These are phyloP conservation scores for Cercospora janseana DNA, from an alignment of 2,329 filamentous ascomycete species.

Conservation along the genomic window DNA sequence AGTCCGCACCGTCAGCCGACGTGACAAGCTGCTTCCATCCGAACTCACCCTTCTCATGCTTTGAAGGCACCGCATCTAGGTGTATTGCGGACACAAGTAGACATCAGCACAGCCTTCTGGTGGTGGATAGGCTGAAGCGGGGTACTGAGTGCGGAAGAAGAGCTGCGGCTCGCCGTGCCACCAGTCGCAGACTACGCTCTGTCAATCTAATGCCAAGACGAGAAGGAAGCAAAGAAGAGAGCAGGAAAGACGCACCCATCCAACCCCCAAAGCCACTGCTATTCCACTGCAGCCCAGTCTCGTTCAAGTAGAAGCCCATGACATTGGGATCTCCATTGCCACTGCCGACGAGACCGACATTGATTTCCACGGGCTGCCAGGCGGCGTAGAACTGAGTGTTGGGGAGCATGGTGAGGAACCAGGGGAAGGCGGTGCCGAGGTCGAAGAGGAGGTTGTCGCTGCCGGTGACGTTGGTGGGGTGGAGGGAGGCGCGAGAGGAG, in stretches of 20 bases:
- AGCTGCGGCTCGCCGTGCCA: conserved; percentile 38
- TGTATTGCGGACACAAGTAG: conserved; percentile 32
- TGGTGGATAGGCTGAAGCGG: conserved; percentile 15
- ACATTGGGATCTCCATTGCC: conserved; percentile 7
- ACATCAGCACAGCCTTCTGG: conserved; percentile 37
- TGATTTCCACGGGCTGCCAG: conserved; percentile 37
- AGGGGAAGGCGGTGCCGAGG: conserved; percentile 33
- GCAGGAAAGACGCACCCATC: conserved; percentile 24
- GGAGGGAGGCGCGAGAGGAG: conserved; percentile 31
- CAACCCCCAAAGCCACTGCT: conserved; percentile 33
- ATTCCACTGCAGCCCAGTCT: conserved; percentile 37
- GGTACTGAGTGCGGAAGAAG: conserved; percentile 33
- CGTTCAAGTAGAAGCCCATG: conserved; percentile 34
- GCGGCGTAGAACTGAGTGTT: conserved; percentile 32
- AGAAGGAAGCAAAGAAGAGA: not conserved
- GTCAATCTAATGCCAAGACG: not conserved
- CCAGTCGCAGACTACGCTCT: conserved; percentile 34
- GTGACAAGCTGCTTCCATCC: no score
- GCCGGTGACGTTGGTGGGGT: conserved; percentile 29
- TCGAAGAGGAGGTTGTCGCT: conserved; percentile 34
- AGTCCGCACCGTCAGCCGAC: no score
- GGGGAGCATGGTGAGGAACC: conserved; percentile 23
- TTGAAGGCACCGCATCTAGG: no score
- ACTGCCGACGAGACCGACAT: conserved; percentile 28
- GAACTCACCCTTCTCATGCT: no score